Conservation (phyloP, 352 stramenopile species). For the Phytophthora colocasiae region DNA sequence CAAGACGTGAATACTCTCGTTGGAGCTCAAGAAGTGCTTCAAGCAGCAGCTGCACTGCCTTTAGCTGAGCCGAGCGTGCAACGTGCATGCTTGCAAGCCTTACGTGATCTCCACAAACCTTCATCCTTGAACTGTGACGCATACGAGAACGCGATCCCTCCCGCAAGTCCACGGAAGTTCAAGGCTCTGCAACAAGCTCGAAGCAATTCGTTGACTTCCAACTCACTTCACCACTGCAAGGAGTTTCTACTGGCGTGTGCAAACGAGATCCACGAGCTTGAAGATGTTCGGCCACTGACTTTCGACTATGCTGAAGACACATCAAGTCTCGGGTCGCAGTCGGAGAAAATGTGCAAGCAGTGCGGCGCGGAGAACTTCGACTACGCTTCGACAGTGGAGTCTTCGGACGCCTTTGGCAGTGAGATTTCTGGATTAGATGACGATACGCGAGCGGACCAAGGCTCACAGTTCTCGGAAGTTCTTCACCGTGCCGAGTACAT, state of each 20-base stretch:
- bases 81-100: constrained; percentile 45
- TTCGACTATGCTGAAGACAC: constrained; percentile 82
- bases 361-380: constrained; percentile 42
- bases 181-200: constrained; percentile 22
- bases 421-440: constrained; percentile 41
- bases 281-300: constrained; percentile 58
- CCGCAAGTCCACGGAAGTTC: constrained; percentile 12
- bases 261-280: constrained; percentile 85
- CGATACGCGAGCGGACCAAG: constrained; percentile 55
- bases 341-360: constrained; percentile 14
- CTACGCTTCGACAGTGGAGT: constrained; percentile 57
- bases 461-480: constrained; percentile 66
- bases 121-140: constrained; percentile 20
- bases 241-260: constrained; percentile 76
- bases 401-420: constrained; percentile 21
- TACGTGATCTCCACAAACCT: constrained; percentile 39
- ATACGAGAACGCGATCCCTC: constrained; percentile 7
- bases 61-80: constrained; percentile 51
- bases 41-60: constrained; percentile 47
- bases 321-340: constrained; percentile 1
- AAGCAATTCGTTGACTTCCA: constrained; percentile 36
- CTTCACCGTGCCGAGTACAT: constrained; percentile 59
- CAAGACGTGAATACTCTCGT: constrained; percentile 54
- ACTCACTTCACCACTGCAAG: constrained; percentile 63
- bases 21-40: constrained; percentile 59